Base-by-base conservation (phyloP, 495 filamentous ascomycete species). In the Aspergillus bridgeri region DNA sequence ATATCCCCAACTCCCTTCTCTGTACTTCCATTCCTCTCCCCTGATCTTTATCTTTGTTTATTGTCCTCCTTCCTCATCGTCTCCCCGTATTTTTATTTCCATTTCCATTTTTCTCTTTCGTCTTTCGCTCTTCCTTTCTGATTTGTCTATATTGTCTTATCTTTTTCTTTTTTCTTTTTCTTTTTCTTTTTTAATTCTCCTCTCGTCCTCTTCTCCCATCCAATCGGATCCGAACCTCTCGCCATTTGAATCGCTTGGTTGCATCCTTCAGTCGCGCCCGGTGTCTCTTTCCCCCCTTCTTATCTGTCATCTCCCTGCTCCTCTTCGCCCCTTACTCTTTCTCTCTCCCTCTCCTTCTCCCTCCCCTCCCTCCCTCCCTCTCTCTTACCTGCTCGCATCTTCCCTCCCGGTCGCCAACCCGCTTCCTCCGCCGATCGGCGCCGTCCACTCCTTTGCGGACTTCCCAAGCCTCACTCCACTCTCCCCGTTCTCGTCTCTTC, bases 351-450 rank as follows among this genome's bases (percentile, higher is more conserved):
- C 51, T 29, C 43, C 42, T 51, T 38, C 51, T 29, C 20, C 46
- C 44, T 52, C 38, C 48, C 50, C 42, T 48, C 24, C 50, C 49
- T 42, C 33, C 53, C 22, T 21, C 53, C 60, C 46, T 66, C 63
- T 63, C 59, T 53, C 54, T 51, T 54, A 47, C 64, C 60, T 49
- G 22, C 51, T 58, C 49, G 29, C 17, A 15, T 38, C 33, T 38
- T 38, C 33, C 33, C 55, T 53, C 45, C 59, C 60, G 53, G 54
- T 68, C 66, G 33, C 63, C 62, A 65, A 60, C 59, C 21, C 38
- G 58, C 60, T 51, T 48, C 18, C 45, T 20, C 22, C 22, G 24
- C 52, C 56, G 56, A 59, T 61, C 62, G 59, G 56, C 56, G 33
- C 48, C 54, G 53, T 42, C 53, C 56, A 56, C 56, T 61, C 48